Evolutionary conservation across 768 basidiomycete genomes (phyloP).

Genomic region (Phlegmacium glaucopus): DNA sequence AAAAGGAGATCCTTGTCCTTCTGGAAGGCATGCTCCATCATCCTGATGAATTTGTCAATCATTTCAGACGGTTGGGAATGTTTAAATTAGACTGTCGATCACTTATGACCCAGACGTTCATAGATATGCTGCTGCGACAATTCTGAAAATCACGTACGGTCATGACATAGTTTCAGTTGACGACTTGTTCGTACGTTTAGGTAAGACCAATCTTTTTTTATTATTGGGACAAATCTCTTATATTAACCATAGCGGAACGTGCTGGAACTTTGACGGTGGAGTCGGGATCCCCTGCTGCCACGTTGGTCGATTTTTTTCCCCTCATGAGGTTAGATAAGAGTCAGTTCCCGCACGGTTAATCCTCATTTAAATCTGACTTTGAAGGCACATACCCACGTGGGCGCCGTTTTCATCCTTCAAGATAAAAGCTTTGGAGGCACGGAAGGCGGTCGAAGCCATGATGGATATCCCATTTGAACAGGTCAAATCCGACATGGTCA

Average conservation of each 20-base stretch:
- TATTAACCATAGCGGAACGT: constrained; percentile 33
- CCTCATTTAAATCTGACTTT: background rate
- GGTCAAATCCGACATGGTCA: constrained; percentile 49
- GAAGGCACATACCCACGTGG: constrained; percentile 48
- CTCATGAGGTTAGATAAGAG: constrained; percentile 30
- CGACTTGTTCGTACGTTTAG: constrained; percentile 41
- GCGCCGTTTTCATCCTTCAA: constrained; percentile 47
- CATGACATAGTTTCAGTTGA: constrained; percentile 40
- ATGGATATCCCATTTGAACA: constrained; percentile 49
- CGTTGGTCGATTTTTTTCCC: constrained; percentile 49
- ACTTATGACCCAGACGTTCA: background rate
- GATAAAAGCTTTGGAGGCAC: constrained; percentile 37
- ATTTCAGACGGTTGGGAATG: constrained; percentile 37
- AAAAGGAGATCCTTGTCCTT: constrained; percentile 38
- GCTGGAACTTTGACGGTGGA: constrained; percentile 44
- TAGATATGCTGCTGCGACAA: constrained; percentile 46
- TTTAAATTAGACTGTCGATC: background rate
- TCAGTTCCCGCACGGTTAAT: background rate
- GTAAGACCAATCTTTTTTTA: constrained; percentile 20
- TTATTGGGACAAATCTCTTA: background rate
- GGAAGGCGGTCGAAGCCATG: constrained; percentile 43
- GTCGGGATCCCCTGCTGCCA: constrained; percentile 43
- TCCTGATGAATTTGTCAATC: constrained; percentile 37
- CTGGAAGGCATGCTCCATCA: constrained; percentile 36
- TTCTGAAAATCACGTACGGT: constrained; percentile 48